Evolutionary conservation across 2,329 filamentous ascomycete species (phyloP).

Genomic region (Pseudogymnoascus sp.): DNA sequence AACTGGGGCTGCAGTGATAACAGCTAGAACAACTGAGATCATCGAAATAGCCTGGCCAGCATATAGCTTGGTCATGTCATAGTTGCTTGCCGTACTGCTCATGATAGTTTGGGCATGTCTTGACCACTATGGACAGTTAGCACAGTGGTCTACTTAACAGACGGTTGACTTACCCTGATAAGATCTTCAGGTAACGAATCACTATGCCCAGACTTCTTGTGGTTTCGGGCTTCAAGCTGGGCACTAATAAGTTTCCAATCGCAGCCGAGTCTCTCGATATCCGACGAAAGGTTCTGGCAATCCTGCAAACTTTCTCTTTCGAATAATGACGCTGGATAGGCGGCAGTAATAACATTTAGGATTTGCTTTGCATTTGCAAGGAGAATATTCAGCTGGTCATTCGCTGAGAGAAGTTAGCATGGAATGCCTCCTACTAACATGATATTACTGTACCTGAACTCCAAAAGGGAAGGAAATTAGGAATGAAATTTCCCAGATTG

Average conservation of each 20-base stretch:
- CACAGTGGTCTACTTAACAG: neutral
- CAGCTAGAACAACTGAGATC: conserved; percentile 28
- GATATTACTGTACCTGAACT: conserved; percentile 39
- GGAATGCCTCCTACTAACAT: neutral
- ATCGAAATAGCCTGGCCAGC: conserved; percentile 35
- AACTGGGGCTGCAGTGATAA: conserved; percentile 28
- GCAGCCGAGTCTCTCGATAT: conserved; percentile 54
- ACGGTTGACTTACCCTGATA: conserved; percentile 30
- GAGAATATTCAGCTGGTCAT: conserved; percentile 58
- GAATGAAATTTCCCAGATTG: conserved; percentile 79
- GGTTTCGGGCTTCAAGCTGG: conserved; percentile 12
- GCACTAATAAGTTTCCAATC: conserved; percentile 44
- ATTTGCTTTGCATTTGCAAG: conserved; percentile 76
- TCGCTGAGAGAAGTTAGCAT: conserved; percentile 24
- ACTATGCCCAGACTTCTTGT: conserved; percentile 23
- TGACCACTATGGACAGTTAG: conserved; percentile 30
- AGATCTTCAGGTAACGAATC: conserved; percentile 36
- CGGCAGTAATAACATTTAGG: conserved; percentile 63
- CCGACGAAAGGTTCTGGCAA: conserved; percentile 18
- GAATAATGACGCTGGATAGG: conserved; percentile 52
- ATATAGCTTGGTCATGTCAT: conserved; percentile 59
- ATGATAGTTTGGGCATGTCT: conserved; percentile 58
- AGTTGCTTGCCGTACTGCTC: conserved; percentile 88
- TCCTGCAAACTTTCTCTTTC: conserved; percentile 24
- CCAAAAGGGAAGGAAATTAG: conserved; percentile 74